Evolutionary conservation across 768 basidiomycete species (phyloP).

Genomic region (Boletus rubroflammeus): DNA sequence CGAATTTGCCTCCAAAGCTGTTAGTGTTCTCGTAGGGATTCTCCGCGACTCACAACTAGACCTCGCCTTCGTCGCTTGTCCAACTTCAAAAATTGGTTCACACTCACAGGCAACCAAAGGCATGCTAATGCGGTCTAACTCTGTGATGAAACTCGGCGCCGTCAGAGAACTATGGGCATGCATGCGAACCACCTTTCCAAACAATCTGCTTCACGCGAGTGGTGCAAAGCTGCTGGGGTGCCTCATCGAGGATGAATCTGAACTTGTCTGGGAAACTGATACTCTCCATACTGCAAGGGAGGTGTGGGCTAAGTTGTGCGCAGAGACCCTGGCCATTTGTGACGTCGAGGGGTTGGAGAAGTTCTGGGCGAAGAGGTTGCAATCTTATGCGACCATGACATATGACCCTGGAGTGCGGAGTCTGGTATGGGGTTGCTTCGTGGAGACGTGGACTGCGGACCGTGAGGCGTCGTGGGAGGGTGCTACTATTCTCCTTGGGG

Average conservation of each 20-base stretch:
- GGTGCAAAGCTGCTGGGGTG: conserved; percentile 45
- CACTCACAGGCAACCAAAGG: conserved; percentile 7
- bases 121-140: conserved; percentile 31
- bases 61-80: conserved; percentile 31
- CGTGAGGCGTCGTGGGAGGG: conserved; percentile 50
- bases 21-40: conserved; percentile 46
- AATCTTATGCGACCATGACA: conserved; percentile 21
- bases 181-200: conserved; percentile 42
- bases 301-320: conserved; percentile 60
- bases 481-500: conserved; percentile 46
- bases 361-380: conserved; percentile 45
- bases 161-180: conserved; percentile 57
- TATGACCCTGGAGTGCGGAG: conserved; percentile 43
- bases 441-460: conserved; percentile 52
- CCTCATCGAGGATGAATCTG: conserved; percentile 47
- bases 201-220: conserved; percentile 38
- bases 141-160: conserved; percentile 53
- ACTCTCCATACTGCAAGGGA: conserved; percentile 42
- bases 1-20: conserved; percentile 40
- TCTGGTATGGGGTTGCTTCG: conserved; percentile 55
- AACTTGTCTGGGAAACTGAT: conserved; percentile 43
- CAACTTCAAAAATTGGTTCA: conserved; percentile 7
- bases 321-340: conserved; percentile 49
- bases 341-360: conserved; percentile 43
- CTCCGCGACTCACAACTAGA: conserved; percentile 46